phyloP scores from a whole-genome alignment of 495 filamentous ascomycete species.

The Monascus purpureus region DNA sequence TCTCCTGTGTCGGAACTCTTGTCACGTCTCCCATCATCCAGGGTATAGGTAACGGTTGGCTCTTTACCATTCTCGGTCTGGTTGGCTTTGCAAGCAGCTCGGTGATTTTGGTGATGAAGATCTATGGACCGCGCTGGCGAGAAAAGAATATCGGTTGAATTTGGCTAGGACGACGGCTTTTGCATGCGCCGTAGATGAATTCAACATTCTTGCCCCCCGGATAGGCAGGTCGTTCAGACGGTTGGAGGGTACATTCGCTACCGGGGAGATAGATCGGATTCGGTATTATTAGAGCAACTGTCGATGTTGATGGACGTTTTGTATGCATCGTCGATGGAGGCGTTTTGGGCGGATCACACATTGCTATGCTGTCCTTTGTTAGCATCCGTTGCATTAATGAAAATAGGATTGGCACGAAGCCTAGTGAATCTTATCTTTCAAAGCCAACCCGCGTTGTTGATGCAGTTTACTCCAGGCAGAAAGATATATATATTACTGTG shows the following conservation, averaged over 20 bases:
- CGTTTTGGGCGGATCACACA: too few species aligned
- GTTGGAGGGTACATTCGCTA: too few species aligned
- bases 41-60: conserved; percentile 80
- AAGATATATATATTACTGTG: not conserved
- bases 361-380: too few species aligned
- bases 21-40: conserved; percentile 63
- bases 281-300: too few species aligned
- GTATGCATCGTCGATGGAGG: too few species aligned
- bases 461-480: not conserved
- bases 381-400: too few species aligned
- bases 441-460: too few species aligned
- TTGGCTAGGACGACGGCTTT: not conserved
- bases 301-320: too few species aligned
- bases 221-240: conserved; percentile 8
- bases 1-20: conserved; percentile 61
- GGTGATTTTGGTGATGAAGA: conserved; percentile 53
- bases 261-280: too few species aligned
- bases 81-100: conserved; percentile 39
- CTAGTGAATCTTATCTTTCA: not conserved
- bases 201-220: not conserved
- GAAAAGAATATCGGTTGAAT: conserved; percentile 33
- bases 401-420: not conserved
- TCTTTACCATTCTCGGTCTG: conserved; percentile 67
- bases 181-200: not conserved
- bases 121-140: conserved; percentile 54